Evolutionary conservation across 768 basidiomycete genomes (phyloP).

Genomic region (Filobasidium floriforme): DNA sequence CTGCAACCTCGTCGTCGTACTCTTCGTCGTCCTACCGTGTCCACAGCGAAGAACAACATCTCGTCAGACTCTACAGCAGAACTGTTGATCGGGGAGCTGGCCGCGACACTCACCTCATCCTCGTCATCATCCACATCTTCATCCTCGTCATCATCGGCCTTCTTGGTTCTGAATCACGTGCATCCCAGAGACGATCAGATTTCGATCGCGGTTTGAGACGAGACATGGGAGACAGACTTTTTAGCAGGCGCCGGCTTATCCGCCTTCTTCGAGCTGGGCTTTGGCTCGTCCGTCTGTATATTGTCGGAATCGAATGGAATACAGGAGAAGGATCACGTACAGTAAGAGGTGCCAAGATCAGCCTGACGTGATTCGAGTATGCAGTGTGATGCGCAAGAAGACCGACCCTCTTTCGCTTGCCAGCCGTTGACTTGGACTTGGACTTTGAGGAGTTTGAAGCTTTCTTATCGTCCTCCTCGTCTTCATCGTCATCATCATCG

Average conservation of each 20-base stretch:
- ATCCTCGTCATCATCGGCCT: slow-evolving; percentile 15
- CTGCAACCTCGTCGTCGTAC: slow-evolving; percentile 18
- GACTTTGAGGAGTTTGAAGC: background rate
- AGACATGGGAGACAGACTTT: slow-evolving; percentile 1
- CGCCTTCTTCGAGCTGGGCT: slow-evolving; percentile 16
- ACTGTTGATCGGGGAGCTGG: slow-evolving; percentile 14
- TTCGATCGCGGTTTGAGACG: background rate
- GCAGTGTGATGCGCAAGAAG: background rate
- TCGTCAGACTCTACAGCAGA: slow-evolving; percentile 1
- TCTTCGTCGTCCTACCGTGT: slow-evolving; percentile 22
- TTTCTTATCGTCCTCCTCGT: slow-evolving; percentile 18
- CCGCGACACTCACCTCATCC: slow-evolving; percentile 4
- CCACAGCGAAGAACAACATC: slow-evolving; percentile 14
- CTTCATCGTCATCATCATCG: slow-evolving; percentile 20
- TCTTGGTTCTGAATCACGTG: slow-evolving; percentile 8
- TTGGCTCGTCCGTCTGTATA: slow-evolving; percentile 3
- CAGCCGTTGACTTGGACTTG: slow-evolving; percentile 6
- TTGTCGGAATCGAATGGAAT: background rate
- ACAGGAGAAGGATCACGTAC: background rate
- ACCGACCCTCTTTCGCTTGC: slow-evolving; percentile 20
- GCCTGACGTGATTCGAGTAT: background rate
- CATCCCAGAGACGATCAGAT: background rate
- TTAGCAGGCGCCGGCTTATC: slow-evolving; percentile 22
- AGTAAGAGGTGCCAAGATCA: background rate
- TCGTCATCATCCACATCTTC: slow-evolving; percentile 15